These are phyloP conservation scores for Aspergillus fumigatiaffinis DNA, from an alignment of 2,329 filamentous ascomycete species.

Conservation along the genomic window DNA sequence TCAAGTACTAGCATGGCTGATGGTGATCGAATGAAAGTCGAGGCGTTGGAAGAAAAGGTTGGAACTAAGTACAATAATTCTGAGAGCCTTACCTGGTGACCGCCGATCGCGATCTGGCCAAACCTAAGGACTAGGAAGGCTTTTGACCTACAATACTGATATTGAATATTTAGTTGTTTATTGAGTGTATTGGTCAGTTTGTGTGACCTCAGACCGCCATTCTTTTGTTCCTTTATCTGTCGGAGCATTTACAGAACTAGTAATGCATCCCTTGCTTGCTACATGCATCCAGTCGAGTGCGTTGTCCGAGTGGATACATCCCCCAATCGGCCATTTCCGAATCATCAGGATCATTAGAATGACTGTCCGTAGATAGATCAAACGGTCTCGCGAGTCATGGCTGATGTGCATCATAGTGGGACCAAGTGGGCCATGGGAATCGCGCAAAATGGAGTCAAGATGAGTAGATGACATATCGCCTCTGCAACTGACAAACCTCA, in stretches of 20 bases:
- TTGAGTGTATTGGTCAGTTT: too few species aligned
- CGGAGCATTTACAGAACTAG: neutral
- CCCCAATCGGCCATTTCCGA: neutral
- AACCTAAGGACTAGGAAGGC: neutral
- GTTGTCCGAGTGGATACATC: neutral
- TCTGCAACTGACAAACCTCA: neutral
- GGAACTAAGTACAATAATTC: neutral
- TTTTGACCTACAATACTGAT: too few species aligned
- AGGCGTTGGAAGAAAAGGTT: neutral
- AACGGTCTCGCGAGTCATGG: neutral
- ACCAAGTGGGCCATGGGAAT: neutral
- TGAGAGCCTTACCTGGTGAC: neutral
- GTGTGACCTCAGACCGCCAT: neutral
- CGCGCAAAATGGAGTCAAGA: neutral
- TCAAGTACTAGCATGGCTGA: neutral
- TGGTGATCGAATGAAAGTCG: neutral
- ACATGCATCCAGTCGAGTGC: neutral
- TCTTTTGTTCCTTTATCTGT: neutral
- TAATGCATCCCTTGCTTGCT: neutral
- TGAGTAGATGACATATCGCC: neutral
- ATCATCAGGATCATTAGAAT: too few species aligned
- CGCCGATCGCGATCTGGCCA: neutral
- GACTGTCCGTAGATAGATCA: neutral
- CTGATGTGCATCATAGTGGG: neutral
- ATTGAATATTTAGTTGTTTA: too few species aligned